These are phyloP conservation scores for Pulveroboletus sp. DNA, from an alignment of 768 basidiomycete genomes.

Conservation along the genomic window DNA sequence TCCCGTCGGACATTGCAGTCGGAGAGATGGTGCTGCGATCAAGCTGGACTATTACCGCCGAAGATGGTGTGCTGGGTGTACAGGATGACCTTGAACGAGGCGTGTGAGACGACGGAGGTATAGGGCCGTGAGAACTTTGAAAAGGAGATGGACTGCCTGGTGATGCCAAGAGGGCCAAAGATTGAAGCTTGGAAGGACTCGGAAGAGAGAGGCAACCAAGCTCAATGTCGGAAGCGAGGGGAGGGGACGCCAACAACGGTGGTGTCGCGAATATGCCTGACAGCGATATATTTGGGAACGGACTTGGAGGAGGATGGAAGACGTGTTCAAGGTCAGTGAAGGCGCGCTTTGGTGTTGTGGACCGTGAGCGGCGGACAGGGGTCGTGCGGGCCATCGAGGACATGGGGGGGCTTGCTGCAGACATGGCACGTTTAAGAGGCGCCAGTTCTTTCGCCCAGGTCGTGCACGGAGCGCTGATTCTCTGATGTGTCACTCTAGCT, in stretches of 20 bases:
- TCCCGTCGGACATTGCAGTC: slow-evolving; percentile 22
- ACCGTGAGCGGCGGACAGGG: slow-evolving; percentile 3
- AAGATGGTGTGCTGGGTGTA: slow-evolving; percentile 12
- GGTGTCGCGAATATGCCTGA: slow-evolving; percentile 15
- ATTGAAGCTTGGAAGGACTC: not conserved
- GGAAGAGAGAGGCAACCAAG: not conserved
- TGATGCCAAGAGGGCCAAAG: not conserved
- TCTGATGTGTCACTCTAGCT: not conserved
- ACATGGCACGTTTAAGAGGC: slow-evolving; percentile 8
- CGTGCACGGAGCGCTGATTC: not conserved
- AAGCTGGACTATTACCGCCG: slow-evolving; percentile 12
- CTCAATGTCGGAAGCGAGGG: not conserved
- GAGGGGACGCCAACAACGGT: not conserved
- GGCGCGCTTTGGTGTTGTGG: slow-evolving; percentile 1
- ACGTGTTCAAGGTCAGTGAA: not conserved
- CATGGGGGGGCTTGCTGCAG: not conserved
- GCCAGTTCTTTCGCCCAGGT: not conserved
- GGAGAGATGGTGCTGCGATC: slow-evolving; percentile 23
- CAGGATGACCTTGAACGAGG: slow-evolving; percentile 2
- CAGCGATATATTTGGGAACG: slow-evolving; percentile 18
- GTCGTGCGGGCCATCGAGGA: slow-evolving; percentile 1
- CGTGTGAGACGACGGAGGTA: slow-evolving; percentile 4
- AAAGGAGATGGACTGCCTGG: slow-evolving; percentile 7
- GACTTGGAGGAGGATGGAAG: slow-evolving; percentile 14
- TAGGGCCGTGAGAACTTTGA: not conserved